These are phyloP conservation scores for Zoysia pacifica DNA, from an alignment of 176 grass and related monocot species.

Conservation along the genomic window DNA sequence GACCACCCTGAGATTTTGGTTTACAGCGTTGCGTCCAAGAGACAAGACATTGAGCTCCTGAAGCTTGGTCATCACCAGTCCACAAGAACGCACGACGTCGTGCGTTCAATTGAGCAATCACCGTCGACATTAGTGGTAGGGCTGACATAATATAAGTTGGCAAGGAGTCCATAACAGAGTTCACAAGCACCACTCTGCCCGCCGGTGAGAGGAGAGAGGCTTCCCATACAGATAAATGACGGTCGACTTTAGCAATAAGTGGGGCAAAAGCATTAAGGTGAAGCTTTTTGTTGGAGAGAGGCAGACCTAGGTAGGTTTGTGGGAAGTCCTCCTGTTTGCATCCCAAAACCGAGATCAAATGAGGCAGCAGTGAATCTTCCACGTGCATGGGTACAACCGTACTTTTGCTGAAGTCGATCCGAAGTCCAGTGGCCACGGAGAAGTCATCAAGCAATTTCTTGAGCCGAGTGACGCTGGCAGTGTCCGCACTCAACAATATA, in stretches of 20 bases:
- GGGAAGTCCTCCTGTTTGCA: background rate
- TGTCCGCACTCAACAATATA: background rate
- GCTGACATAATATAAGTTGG: no score
- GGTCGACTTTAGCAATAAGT: background rate
- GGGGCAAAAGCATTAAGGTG: background rate
- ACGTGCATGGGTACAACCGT: background rate
- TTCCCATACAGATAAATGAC: background rate
- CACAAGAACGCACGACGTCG: no score
- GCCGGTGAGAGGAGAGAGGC: background rate
- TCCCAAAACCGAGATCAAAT: background rate
- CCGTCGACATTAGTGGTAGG: no score
- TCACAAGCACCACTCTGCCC: no score
- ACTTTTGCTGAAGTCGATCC: background rate
- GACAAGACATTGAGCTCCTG: no score
- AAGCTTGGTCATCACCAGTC: no score
- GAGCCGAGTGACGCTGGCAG: background rate
- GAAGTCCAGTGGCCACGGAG: background rate
- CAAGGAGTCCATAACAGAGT: no score
- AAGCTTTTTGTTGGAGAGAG: background rate
- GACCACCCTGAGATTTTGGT: no score
- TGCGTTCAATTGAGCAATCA: no score
- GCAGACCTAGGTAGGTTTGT: background rate
- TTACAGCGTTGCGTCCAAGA: no score
- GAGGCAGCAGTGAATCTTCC: background rate
- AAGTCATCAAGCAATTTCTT: background rate